Conservation (phyloP, 352 stramenopile species). For the Phytophthora niederhauseri region DNA sequence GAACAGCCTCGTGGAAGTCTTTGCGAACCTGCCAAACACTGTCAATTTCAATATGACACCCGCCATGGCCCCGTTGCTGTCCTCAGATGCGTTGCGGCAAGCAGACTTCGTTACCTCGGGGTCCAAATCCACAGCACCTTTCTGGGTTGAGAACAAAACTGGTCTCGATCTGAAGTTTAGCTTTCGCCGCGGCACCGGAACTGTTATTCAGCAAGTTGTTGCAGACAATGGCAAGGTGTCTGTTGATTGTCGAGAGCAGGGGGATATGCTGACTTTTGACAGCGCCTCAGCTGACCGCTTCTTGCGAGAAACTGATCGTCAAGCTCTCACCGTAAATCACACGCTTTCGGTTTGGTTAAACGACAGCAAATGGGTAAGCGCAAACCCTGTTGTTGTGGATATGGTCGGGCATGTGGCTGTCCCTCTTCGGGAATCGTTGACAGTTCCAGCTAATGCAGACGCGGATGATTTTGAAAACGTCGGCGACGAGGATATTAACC, state of each 20-base stretch:
- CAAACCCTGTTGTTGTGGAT: conserved; percentile 86
- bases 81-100: conserved; percentile 77
- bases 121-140: conserved; percentile 87
- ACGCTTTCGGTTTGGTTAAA: conserved; percentile 89
- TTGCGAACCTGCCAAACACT: conserved; percentile 83
- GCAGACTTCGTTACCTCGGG: conserved; percentile 88
- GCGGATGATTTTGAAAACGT: conserved; percentile 41
- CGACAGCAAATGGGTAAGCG: conserved; percentile 88
- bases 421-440: conserved; percentile 62
- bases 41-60: conserved; percentile 90
- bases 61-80: conserved; percentile 86
- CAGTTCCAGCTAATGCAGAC: conserved; percentile 18
- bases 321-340: conserved; percentile 85
- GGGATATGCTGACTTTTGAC: conserved; percentile 89
- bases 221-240: conserved; percentile 70
- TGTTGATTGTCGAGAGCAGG: conserved; percentile 86
- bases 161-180: conserved; percentile 86
- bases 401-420: conserved; percentile 88
- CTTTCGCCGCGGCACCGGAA: conserved; percentile 81
- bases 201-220: conserved; percentile 80
- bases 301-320: conserved; percentile 67
- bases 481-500: conserved; percentile 61
- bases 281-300: conserved; percentile 81
- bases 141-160: conserved; percentile 91
- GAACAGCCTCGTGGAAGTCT: conserved; percentile 78